A percentile compares a stretch with the other conserved stretches of the same genome.
Conservation (phyloP, 306 rosid genomes). For the Morella rubra region DNA sequence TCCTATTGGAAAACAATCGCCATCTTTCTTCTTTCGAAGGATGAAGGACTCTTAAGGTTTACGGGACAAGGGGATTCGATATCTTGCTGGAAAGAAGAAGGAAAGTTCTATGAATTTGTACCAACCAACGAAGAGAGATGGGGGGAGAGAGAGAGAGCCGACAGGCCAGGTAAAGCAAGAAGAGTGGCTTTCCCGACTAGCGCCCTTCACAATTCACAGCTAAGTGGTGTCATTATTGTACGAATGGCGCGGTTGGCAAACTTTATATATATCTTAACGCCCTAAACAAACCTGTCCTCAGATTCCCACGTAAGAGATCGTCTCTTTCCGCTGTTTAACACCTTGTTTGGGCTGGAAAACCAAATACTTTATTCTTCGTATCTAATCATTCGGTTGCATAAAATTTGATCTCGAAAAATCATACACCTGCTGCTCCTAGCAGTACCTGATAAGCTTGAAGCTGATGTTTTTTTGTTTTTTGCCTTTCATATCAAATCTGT, state of each 20-base stretch:
- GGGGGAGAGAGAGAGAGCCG: too few relatives aligned
- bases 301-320: conserved; percentile 7
- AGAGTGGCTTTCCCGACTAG: too few relatives aligned
- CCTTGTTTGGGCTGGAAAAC: conserved; percentile 14
- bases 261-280: conserved; percentile 7
- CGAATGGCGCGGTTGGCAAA: conserved; percentile 19
- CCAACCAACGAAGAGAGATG: too few relatives aligned
- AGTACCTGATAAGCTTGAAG: conserved; percentile 10
- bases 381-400: neutral
- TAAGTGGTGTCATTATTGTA: conserved; percentile 8
- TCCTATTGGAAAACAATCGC: too few relatives aligned
- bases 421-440: neutral
- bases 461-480: conserved; percentile 2
- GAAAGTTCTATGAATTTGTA: too few relatives aligned
- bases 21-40: too few relatives aligned
- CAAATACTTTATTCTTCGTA: neutral
- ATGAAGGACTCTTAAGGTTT: too few relatives aligned
- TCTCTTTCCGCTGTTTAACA: neutral
- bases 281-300: neutral
- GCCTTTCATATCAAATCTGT: neutral
- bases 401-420: neutral
- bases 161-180: too few relatives aligned
- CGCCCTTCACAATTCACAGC: conserved; percentile 4
- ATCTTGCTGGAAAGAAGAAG: too few relatives aligned
- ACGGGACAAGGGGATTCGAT: too few relatives aligned